These are phyloP conservation scores for Aspergillus eucalypticola DNA, from an alignment of 2,329 filamentous ascomycete genomes.

Conservation along the genomic window DNA sequence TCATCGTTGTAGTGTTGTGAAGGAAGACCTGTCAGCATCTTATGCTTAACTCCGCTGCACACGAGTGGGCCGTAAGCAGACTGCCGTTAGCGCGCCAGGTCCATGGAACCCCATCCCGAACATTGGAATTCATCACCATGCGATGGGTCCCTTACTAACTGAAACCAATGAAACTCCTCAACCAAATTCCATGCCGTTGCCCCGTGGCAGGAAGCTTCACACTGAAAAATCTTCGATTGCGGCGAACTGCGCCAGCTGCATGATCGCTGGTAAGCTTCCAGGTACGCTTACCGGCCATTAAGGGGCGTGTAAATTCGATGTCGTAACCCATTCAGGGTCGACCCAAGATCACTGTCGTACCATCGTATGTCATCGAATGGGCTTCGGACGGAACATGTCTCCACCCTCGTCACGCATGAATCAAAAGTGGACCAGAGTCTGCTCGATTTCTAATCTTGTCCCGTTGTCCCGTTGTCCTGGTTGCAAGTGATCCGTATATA, in stretches of 20 bases:
- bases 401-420: neutral
- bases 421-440: neutral
- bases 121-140: neutral
- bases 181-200: neutral
- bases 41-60: constrained; percentile 4
- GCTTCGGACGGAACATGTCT: neutral
- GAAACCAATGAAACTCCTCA: neutral
- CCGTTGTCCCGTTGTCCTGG: neutral
- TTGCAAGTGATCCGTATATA: constrained; percentile 3
- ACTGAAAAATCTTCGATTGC: neutral
- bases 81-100: neutral
- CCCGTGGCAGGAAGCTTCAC: neutral
- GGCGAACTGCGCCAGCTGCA: too few relatives aligned
- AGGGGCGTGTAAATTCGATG: neutral
- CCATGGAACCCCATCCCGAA: neutral
- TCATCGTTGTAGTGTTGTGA: neutral
- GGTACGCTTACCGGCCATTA: neutral
- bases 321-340: neutral
- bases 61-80: constrained; percentile 2
- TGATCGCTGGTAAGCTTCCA: too few relatives aligned
- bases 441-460: constrained; percentile 7
- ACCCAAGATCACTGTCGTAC: neutral
- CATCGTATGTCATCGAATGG: neutral
- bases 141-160: neutral
- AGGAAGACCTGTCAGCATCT: constrained; percentile 2